Conservation (phyloP, 768 basidiomycete species). For the Leccinum longicurvipes region DNA sequence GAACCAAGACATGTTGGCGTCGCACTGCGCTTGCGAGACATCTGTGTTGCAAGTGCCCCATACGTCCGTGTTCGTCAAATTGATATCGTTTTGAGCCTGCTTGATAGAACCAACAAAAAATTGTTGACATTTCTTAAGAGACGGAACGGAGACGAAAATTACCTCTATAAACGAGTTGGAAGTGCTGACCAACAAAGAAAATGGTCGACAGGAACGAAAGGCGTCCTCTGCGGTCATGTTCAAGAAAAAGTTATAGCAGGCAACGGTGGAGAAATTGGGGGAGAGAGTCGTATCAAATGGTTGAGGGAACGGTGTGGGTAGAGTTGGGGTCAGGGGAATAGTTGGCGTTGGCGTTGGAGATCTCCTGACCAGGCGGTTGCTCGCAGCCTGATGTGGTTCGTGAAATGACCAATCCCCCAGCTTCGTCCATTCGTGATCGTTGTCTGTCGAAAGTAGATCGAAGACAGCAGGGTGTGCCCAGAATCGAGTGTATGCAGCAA, state of each 20-base stretch:
- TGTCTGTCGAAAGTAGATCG: constrained; percentile 35
- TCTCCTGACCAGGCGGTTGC: constrained; percentile 9
- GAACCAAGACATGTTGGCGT: constrained; percentile 67
- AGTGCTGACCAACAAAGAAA: constrained; percentile 59
- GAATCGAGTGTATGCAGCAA: constrained; percentile 53
- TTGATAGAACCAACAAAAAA: constrained; percentile 2
- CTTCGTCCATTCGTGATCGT: constrained; percentile 25
- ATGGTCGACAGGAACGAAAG: constrained; percentile 74
- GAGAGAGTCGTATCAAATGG: constrained; percentile 63
- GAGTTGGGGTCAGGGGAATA: constrained; percentile 36
- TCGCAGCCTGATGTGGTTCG: constrained; percentile 35
- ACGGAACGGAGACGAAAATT: constrained; percentile 17
- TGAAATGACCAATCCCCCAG: constrained; percentile 40
- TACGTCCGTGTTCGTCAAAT: constrained; percentile 60
- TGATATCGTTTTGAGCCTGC: constrained; percentile 65
- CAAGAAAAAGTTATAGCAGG: constrained; percentile 68
- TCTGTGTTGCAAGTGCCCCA: constrained; percentile 81
- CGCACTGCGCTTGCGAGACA: constrained; percentile 46
- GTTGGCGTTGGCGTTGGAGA: constrained; percentile 22
- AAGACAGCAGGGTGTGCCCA: constrained; percentile 45
- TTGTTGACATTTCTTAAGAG: constrained; percentile 1
- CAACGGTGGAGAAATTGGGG: constrained; percentile 60
- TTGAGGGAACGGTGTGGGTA: constrained; percentile 79
- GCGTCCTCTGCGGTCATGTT: constrained; percentile 64
- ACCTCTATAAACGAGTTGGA: constrained; percentile 58